Evolutionary conservation across 805 yeast genomes (phyloP).

Genomic region (Metschnikowia corniflorae): DNA sequence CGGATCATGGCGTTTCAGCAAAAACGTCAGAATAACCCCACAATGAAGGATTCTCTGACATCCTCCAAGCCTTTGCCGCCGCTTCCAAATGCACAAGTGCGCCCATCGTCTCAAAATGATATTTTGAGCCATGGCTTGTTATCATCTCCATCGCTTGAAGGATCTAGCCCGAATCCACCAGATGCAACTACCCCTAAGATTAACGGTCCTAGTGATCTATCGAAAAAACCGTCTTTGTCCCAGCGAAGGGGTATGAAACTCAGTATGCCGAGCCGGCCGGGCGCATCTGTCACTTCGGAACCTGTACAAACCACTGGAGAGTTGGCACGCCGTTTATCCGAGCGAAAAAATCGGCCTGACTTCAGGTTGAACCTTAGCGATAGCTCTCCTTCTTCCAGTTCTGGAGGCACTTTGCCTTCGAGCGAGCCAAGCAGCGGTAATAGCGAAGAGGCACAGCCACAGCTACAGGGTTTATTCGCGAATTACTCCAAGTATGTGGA

Average conservation of each 20-base stretch:
- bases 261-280: slow-evolving; percentile 31
- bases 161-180: slow-evolving; percentile 1
- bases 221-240: slow-evolving; percentile 45
- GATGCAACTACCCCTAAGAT: background rate
- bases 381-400: slow-evolving; percentile 12
- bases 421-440: slow-evolving; percentile 16
- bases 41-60: slow-evolving; percentile 9
- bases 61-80: slow-evolving; percentile 16
- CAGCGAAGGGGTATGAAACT: slow-evolving; percentile 55
- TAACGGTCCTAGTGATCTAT: slow-evolving; percentile 12
- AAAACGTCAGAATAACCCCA: slow-evolving; percentile 42
- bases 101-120: slow-evolving; percentile 14
- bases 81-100: slow-evolving; percentile 10
- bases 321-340: slow-evolving; percentile 35
- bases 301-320: slow-evolving; percentile 29
- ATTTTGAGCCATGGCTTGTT: slow-evolving; percentile 5
- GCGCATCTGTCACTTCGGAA: slow-evolving; percentile 11
- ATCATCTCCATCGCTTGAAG: slow-evolving; percentile 12
- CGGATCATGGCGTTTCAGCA: slow-evolving; percentile 84
- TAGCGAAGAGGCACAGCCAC: slow-evolving; percentile 7
- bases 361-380: slow-evolving; percentile 33
- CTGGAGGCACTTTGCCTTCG: slow-evolving; percentile 19
- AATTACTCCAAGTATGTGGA: slow-evolving; percentile 86
- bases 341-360: slow-evolving; percentile 38
- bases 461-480: slow-evolving; percentile 64